A percentile compares a stretch with the other conserved stretches of the same genome.
Conservation (phyloP, 441 rosid species). For the Populus hybrid region DNA sequence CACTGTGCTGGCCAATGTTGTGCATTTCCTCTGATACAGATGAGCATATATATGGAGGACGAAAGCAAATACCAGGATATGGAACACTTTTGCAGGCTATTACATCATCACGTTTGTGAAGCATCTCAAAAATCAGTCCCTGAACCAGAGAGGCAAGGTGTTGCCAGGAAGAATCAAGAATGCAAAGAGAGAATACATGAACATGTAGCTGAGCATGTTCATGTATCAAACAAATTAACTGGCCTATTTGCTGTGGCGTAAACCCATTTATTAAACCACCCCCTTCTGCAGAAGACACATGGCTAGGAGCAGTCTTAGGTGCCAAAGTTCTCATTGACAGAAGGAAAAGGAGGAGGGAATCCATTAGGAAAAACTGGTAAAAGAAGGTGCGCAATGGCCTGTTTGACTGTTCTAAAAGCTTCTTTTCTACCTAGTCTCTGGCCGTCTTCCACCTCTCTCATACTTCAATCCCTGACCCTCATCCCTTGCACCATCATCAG, state of each 20-base stretch:
- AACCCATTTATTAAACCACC: conserved; percentile 53
- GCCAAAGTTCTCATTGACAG: conserved; percentile 29
- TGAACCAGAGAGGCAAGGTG: conserved; percentile 67
- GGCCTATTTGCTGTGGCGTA: conserved; percentile 66
- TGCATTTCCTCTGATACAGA: conserved; percentile 42
- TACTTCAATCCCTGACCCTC: conserved; percentile 27
- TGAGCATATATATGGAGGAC: conserved; percentile 38
- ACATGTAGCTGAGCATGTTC: conserved; percentile 94
- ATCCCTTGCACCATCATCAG: conserved; percentile 50
- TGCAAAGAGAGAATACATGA: conserved; percentile 79
- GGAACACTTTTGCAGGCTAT: conserved; percentile 46
- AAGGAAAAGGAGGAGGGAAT: conserved; percentile 30
- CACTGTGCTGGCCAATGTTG: conserved; percentile 22
- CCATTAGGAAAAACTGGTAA: conserved; percentile 56
- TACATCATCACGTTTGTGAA: conserved; percentile 56
- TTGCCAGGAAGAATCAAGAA: conserved; percentile 71
- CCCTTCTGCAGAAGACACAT: conserved; percentile 26
- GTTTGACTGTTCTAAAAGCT: conserved; percentile 57
- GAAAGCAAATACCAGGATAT: conserved; percentile 51
- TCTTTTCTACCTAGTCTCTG: conserved; percentile 83
- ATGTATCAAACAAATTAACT: conserved; percentile 71
- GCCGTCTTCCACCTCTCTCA: conserved; percentile 47
- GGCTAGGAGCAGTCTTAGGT: conserved; percentile 31
- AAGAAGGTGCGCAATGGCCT: conserved; percentile 45
- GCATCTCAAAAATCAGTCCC: conserved; percentile 68